These are phyloP conservation scores for Blastocladiella britannica DNA, from an alignment of 192 early-diverging fungal genomes.

Conservation along the genomic window DNA sequence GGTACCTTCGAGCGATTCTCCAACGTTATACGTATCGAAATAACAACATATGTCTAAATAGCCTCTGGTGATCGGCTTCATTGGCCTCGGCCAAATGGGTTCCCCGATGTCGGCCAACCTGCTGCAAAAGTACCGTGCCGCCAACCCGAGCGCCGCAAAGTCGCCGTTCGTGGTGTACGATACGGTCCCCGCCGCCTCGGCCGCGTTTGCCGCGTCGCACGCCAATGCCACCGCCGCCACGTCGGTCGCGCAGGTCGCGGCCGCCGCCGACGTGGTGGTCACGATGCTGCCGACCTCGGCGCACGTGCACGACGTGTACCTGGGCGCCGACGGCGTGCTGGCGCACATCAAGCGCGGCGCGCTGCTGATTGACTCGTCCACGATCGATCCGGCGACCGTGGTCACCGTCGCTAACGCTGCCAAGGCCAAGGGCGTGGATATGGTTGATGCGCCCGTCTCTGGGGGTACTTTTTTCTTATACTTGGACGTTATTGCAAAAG, in stretches of 20 bases:
- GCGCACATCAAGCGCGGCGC: constrained; percentile 21
- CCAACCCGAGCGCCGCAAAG: no score
- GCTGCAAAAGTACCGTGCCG: constrained; percentile 21
- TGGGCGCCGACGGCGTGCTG: constrained; percentile 44
- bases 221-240: constrained; percentile 17
- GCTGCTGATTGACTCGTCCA: constrained; percentile 72
- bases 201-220: constrained; percentile 29
- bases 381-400: constrained; percentile 68
- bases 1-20: no score
- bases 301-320: constrained; percentile 65
- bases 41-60: no score
- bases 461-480: constrained; percentile 38
- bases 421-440: constrained; percentile 33
- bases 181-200: constrained; percentile 26
- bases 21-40: no score
- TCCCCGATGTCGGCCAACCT: constrained; percentile 84
- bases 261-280: constrained; percentile 47
- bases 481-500: neutral
- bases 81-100: constrained; percentile 86
- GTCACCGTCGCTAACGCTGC: constrained; percentile 43
- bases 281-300: constrained; percentile 77
- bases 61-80: constrained; percentile 60
- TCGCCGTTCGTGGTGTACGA: constrained; percentile 53
- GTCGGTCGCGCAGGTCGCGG: constrained; percentile 51
- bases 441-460: constrained; percentile 83